Evolutionary conservation across 768 basidiomycete genomes (phyloP).

Genomic region (Lactifluus rugatus): DNA sequence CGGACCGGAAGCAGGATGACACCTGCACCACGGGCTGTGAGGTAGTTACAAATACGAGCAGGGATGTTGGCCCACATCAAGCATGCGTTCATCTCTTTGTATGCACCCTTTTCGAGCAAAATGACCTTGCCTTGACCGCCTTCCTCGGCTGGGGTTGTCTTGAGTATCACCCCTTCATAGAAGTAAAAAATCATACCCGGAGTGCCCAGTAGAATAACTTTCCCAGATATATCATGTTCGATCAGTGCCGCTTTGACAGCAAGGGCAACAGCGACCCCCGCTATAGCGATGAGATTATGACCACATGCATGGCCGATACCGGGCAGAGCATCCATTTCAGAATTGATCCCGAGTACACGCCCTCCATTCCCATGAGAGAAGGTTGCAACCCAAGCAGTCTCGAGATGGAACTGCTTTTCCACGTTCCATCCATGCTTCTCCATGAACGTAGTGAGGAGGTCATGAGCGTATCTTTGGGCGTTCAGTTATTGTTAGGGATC

Average conservation of each 20-base stretch:
- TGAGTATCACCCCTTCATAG: neutral
- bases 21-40: constrained; percentile 35
- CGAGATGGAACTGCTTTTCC: constrained; percentile 47
- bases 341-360: constrained; percentile 67
- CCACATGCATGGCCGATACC: constrained; percentile 60
- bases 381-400: constrained; percentile 69
- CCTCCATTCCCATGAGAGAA: constrained; percentile 59
- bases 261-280: constrained; percentile 62
- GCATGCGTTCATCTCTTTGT: constrained; percentile 68
- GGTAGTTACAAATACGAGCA: neutral
- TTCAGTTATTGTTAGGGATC: neutral
- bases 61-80: constrained; percentile 43
- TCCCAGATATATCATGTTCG: constrained; percentile 53
- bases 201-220: constrained; percentile 64
- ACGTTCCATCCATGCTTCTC: constrained; percentile 55
- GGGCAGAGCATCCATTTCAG: constrained; percentile 47
- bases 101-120: constrained; percentile 62
- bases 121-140: constrained; percentile 63
- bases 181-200: constrained; percentile 40
- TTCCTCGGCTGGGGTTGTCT: constrained; percentile 52
- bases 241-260: constrained; percentile 57
- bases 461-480: constrained; percentile 54
- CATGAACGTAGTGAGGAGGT: constrained; percentile 60
- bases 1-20: constrained; percentile 74
- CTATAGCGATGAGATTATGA: constrained; percentile 74